Evolutionary conservation across 192 early-diverging fungal species (phyloP).

Genomic region (Linderina pennispora): DNA sequence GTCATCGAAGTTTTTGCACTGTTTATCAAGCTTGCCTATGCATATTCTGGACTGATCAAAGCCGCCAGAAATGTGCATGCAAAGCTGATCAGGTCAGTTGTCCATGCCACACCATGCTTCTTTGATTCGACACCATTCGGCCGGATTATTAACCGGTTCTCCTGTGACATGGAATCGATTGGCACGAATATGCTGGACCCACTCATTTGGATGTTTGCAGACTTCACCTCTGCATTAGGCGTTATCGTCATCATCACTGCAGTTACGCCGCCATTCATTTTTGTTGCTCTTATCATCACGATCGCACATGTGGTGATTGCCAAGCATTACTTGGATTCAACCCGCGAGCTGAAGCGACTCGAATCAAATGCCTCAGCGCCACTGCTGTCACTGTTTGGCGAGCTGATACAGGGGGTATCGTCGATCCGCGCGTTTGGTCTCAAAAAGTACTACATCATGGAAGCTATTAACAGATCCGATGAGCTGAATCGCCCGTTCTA

Average conservation of each 20-base stretch:
- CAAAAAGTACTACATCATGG: slow-evolving; percentile 58
- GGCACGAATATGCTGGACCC: slow-evolving; percentile 56
- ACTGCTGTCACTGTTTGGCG: slow-evolving; percentile 72
- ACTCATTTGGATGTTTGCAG: slow-evolving; percentile 46
- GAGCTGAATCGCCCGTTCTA: slow-evolving; percentile 79
- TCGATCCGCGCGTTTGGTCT: slow-evolving; percentile 81
- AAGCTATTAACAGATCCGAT: slow-evolving; percentile 54
- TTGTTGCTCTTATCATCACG: slow-evolving; percentile 56
- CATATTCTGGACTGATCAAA: slow-evolving; percentile 40
- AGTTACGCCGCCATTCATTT: slow-evolving; percentile 66
- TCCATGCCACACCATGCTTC: slow-evolving; percentile 67
- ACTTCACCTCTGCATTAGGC: slow-evolving; percentile 46
- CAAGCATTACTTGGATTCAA: slow-evolving; percentile 61
- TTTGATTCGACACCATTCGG: slow-evolving; percentile 80
- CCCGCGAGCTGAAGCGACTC: slow-evolving; percentile 84
- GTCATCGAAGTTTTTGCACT: slow-evolving; percentile 22
- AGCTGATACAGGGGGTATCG: slow-evolving; percentile 68
- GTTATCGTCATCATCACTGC: slow-evolving; percentile 55
- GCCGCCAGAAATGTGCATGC: slow-evolving; percentile 52
- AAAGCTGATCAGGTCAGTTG: slow-evolving; percentile 48
- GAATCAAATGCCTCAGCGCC: slow-evolving; percentile 70
- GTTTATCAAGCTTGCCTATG: slow-evolving; percentile 27
- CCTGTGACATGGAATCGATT: slow-evolving; percentile 68
- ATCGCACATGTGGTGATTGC: slow-evolving; percentile 57
- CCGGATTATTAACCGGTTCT: slow-evolving; percentile 74